Evolutionary conservation across 148 eudicot genomes (phyloP), one percentile per base, ranked within the genome.

Genomic region (Hydrangea macrophylla): DNA sequence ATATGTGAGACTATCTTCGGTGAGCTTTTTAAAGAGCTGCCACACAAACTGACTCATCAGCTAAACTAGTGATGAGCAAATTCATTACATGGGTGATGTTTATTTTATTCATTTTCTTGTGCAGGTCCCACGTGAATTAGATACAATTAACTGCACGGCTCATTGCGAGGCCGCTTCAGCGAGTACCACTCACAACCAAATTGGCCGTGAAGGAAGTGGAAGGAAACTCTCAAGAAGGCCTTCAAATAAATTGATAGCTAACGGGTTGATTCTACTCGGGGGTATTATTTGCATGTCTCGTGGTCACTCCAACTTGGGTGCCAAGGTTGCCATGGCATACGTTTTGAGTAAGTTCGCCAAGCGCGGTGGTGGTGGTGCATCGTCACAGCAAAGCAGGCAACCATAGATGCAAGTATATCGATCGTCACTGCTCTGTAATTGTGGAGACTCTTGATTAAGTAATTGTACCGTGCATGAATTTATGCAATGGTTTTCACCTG

Each of bases 221-320:
- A 79, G 53, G 72, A 79, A 78, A 61, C 12, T 73, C 36, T 66
- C 37, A 22, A 81, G 71, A 69, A 79, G 48, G 83, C 84, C 90
- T 66, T 83, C 89, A 56, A 81, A 70, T 76, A 84, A 84, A 70
- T 71, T 92, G 79, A 74, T 92, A 56, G 76, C 82, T 56, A 90
- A 88, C 67, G 88, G 90, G 33, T 72, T 92, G 57, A 73, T 90
- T 65, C 68, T 92, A 26, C 76, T 86, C 18, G 98, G 98, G 60
- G 91, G 98, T 71, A 80, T 82, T 22, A 62, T 90, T 48, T 90
- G 89, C 77, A 32, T 92, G 64, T 78, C 96, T 25, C 89, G 89
- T 3, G 90, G 94, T 25, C 90, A 78, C 65, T 58, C 92, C 48
- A 69, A 74, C 73, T 69, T 92, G 71, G 88, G 92, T 33, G 85